These are phyloP conservation scores for Taphrina wiesneri DNA, from an alignment of 1,139 yeast genomes.

Conservation along the genomic window DNA sequence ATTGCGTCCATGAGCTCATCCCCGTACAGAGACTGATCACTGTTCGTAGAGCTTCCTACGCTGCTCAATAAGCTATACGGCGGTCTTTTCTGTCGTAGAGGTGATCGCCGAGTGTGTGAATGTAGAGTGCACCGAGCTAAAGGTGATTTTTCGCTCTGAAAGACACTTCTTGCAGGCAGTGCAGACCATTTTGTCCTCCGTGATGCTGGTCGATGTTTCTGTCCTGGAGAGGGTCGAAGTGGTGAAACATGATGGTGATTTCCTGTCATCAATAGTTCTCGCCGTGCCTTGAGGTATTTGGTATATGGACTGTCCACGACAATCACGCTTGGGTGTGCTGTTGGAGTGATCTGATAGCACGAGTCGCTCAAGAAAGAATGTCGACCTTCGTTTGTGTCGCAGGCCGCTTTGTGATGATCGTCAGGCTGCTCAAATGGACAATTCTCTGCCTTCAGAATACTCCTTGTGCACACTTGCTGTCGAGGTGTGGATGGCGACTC, in stretches of 20 bases:
- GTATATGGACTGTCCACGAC: slow-evolving; percentile 12
- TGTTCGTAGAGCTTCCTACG: not conserved
- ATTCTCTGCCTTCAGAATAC: not conserved
- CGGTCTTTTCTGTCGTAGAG: not conserved
- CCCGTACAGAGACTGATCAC: not conserved
- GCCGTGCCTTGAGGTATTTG: slow-evolving; percentile 9
- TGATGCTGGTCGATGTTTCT: not conserved
- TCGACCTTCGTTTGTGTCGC: not conserved
- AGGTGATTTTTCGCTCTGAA: too few relatives aligned
- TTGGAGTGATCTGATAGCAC: not conserved
- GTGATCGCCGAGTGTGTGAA: too few relatives aligned
- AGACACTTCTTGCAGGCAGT: too few relatives aligned
- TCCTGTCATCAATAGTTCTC: not conserved
- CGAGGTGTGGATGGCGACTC: not conserved
- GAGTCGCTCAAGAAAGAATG: not conserved
- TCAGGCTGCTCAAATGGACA: not conserved
- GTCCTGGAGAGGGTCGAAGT: not conserved
- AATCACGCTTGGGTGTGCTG: not conserved
- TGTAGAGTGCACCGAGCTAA: too few relatives aligned
- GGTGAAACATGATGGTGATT: not conserved
- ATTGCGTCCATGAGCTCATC: slow-evolving; percentile 1
- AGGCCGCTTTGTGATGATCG: not conserved
- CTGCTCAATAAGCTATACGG: not conserved
- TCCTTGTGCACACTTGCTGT: not conserved
- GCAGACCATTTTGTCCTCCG: not conserved